Evolutionary conservation across 2,329 filamentous ascomycete species (phyloP).

Genomic region (Stagonosporopsis chrysanthemi): DNA sequence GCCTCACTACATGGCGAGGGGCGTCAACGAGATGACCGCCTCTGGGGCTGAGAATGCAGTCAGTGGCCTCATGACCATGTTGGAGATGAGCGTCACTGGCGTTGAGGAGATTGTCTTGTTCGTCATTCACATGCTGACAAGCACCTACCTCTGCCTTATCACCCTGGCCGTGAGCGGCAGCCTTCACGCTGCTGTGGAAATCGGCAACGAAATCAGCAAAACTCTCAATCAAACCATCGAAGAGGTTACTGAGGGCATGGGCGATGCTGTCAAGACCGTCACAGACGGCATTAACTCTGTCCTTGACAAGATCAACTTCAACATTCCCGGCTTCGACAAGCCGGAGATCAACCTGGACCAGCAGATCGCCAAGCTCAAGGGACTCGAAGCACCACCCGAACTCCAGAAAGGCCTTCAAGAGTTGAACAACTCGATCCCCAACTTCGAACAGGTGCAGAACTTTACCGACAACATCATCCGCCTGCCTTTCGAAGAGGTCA

Average conservation of each 20-base stretch:
- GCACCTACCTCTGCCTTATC: constrained; percentile 89
- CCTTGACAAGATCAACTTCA: constrained; percentile 51
- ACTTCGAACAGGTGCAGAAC: constrained; percentile 83
- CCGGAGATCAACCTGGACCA: constrained; percentile 70
- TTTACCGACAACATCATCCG: constrained; percentile 77
- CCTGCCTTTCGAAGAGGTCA: constrained; percentile 82
- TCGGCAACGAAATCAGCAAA: constrained; percentile 67
- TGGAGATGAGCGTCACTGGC: constrained; percentile 79
- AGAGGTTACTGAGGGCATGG: constrained; percentile 60
- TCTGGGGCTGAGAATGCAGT: constrained; percentile 81
- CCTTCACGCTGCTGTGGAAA: constrained; percentile 71
- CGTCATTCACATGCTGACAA: constrained; percentile 88
- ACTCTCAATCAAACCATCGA: constrained; percentile 70
- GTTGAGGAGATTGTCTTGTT: constrained; percentile 90
- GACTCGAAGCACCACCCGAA: constrained; percentile 71
- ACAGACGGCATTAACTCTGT: constrained; percentile 50
- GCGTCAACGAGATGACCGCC: constrained; percentile 86
- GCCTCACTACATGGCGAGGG: constrained; percentile 90
- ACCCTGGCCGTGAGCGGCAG: constrained; percentile 82
- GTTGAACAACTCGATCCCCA: constrained; percentile 81
- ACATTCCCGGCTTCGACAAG: constrained; percentile 53
- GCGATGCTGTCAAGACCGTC: constrained; percentile 47
- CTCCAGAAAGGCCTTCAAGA: constrained; percentile 74
- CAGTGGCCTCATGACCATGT: constrained; percentile 77
- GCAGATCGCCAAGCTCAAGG: constrained; percentile 70